Evolutionary conservation across 23 red algal genomes (phyloP).

Genomic region (Agarophyton chilense): DNA sequence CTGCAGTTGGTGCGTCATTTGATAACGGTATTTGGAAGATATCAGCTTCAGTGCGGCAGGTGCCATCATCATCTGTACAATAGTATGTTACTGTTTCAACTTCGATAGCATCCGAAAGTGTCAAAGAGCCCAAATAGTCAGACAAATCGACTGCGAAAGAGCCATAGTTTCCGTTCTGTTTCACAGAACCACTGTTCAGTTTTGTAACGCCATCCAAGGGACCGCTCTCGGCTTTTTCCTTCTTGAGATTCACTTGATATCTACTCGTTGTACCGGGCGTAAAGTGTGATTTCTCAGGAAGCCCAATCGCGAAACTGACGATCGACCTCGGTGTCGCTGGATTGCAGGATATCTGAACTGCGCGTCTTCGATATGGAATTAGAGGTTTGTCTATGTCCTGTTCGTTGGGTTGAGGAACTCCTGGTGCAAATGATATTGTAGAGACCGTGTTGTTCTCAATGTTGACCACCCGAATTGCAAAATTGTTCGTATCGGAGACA

Average conservation of each 20-base stretch:
- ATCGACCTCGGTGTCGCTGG: conserved; percentile 15
- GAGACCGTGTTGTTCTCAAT: conserved; percentile 57
- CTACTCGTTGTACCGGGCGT: conserved; percentile 55
- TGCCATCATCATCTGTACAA: conserved; percentile 62
- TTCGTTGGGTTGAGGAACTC: background rate
- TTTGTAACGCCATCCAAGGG: background rate
- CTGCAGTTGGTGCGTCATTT: background rate
- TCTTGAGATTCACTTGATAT: conserved; percentile 54
- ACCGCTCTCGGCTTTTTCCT: background rate
- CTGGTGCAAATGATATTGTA: conserved; percentile 36
- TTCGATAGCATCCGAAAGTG: conserved; percentile 7
- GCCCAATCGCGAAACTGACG: conserved; percentile 36
- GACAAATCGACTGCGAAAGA: conserved; percentile 51
- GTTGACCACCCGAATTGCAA: conserved; percentile 72
- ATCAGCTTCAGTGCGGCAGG: conserved; percentile 54
- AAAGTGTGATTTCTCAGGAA: conserved; percentile 62
- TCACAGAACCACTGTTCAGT: conserved; percentile 10
- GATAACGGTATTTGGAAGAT: conserved; percentile 36
- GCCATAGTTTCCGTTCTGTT: conserved; percentile 23
- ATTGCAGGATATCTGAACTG: conserved; percentile 33
- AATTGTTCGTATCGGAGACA: conserved; percentile 95
- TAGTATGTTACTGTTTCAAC: conserved; percentile 66
- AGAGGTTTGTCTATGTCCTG: conserved; percentile 17
- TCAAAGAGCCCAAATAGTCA: background rate
- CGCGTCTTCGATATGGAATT: conserved; percentile 48